phyloP scores from a whole-genome alignment of 2,329 filamentous ascomycete genomes.

The Aspergillus ruber region DNA sequence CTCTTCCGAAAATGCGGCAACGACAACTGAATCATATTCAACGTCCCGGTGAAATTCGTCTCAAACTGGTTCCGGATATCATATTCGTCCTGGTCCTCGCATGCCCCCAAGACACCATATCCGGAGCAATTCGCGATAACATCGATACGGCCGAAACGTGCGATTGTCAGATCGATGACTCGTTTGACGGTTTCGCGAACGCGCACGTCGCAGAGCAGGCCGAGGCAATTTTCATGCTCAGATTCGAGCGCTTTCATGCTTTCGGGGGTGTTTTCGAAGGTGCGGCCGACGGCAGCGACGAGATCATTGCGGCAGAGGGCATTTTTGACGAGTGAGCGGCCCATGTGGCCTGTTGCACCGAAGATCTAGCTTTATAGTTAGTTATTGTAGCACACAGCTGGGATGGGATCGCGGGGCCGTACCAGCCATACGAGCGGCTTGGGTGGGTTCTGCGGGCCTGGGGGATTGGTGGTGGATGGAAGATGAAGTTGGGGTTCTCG shows the following conservation, averaged over 20 bases:
- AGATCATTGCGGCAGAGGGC: slow-evolving; percentile 74
- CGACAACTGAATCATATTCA: slow-evolving; percentile 86
- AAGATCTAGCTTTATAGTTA: slow-evolving; percentile 59
- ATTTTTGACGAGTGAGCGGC: slow-evolving; percentile 77
- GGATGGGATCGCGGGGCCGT: slow-evolving; percentile 26
- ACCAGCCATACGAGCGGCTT: slow-evolving; percentile 86
- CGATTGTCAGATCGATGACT: slow-evolving; percentile 64
- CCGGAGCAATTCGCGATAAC: slow-evolving; percentile 90
- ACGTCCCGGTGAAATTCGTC: slow-evolving; percentile 92
- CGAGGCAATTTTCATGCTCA: slow-evolving; percentile 57
- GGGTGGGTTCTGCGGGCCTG: slow-evolving; percentile 60
- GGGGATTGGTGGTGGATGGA: slow-evolving; percentile 80
- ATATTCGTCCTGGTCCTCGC: slow-evolving; percentile 93
- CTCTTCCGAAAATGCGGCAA: slow-evolving; percentile 80
- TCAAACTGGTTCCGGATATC: slow-evolving; percentile 95
- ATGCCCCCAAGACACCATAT: slow-evolving; percentile 90
- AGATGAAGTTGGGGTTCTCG: slow-evolving; percentile 52
- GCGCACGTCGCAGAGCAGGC: slow-evolving; percentile 83
- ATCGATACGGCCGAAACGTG: slow-evolving; percentile 74
- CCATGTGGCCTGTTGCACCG: slow-evolving; percentile 95
- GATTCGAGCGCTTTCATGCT: slow-evolving; percentile 66
- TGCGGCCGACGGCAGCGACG: slow-evolving; percentile 79
- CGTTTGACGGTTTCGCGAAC: slow-evolving; percentile 68
- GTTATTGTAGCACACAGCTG: neutral
- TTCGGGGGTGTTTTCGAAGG: slow-evolving; percentile 65